phyloP scores from a whole-genome alignment of 768 basidiomycete genomes.

The Imleria badia region DNA sequence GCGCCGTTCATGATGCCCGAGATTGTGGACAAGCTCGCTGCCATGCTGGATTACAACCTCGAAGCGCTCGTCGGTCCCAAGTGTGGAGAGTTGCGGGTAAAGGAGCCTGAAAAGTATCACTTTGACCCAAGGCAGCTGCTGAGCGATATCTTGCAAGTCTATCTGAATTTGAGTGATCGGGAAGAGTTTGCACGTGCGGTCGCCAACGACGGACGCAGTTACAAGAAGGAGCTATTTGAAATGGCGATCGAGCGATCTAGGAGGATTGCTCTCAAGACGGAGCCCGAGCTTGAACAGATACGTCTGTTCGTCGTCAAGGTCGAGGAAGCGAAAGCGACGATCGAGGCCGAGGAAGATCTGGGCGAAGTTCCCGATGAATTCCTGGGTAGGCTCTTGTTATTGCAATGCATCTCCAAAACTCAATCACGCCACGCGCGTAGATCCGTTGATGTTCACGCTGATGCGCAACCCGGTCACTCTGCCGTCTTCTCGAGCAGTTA shows the following conservation, averaged over 20 bases:
- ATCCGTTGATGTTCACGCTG: conserved; percentile 85
- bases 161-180: conserved; percentile 81
- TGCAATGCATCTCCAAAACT: background rate
- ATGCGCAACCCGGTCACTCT: conserved; percentile 96
- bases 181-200: conserved; percentile 81
- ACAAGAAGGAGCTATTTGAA: conserved; percentile 81
- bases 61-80: conserved; percentile 86
- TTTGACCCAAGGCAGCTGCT: conserved; percentile 85
- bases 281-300: conserved; percentile 71
- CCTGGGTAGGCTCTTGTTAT: conserved; percentile 56
- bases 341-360: conserved; percentile 89
- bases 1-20: conserved; percentile 94
- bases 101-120: conserved; percentile 82
- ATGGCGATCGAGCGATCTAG: conserved; percentile 67
- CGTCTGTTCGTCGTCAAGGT: conserved; percentile 74
- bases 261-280: conserved; percentile 66
- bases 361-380: conserved; percentile 96
- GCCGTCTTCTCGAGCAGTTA: conserved; percentile 73
- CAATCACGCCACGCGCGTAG: conserved; percentile 37
- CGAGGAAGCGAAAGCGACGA: conserved; percentile 73
- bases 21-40: conserved; percentile 92
- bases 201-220: conserved; percentile 93
- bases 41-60: conserved; percentile 95
- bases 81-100: conserved; percentile 82
- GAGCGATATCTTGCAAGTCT: conserved; percentile 86